Base-by-base conservation (phyloP, 1,284 basidiomycete genomes). In the Tilletia caries region DNA sequence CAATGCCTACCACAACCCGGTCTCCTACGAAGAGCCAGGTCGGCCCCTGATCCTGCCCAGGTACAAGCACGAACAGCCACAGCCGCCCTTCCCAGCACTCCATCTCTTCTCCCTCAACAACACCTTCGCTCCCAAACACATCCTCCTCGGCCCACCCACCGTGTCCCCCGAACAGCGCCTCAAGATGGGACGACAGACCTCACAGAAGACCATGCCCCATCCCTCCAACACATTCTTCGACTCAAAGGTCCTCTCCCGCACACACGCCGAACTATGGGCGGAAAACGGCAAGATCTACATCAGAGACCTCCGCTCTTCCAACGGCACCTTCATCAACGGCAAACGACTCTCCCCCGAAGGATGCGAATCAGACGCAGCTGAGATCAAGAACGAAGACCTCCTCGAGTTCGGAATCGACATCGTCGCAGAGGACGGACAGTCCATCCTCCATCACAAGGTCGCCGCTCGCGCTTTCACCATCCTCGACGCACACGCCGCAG, bases 351-450 rank as follows among this genome's bases (percentile, higher is more conserved):
- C 91, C 72, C 88, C 88, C 1, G 95, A 99, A 84, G 91, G 92
- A 29, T 88, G 92, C 69, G 95, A 98, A 85, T 94, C 92, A 0
- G 92, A 96, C 41, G 92, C 93, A 0, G 95, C 89, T 75, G 92
- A 96, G 84, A 89, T 99, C 58, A 95, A 96, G 86, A 91, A 89
- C 64, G 95, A 96, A 79, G 95, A 98, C 83, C 91, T 95, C 74
- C 90, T 93, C 54, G 95, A 98, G 89, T 97, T 97, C 82, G 95
- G 95, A 71, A 98, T 98, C 83, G 96, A 98, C 85, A 98, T 98
- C 73, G 91, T 96, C 68, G 93, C 93, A 72, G 95, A 99, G 82
- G 96, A 98, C 86, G 97, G 96, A 87, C 93, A 93, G 85, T 94
- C 93, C 0, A 94, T 97, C 73, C 91, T 98, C 64, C 95, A 98